Evolutionary conservation across 108 stramenopile genomes (phyloP).

Genomic region (Cyclotella sp.): DNA sequence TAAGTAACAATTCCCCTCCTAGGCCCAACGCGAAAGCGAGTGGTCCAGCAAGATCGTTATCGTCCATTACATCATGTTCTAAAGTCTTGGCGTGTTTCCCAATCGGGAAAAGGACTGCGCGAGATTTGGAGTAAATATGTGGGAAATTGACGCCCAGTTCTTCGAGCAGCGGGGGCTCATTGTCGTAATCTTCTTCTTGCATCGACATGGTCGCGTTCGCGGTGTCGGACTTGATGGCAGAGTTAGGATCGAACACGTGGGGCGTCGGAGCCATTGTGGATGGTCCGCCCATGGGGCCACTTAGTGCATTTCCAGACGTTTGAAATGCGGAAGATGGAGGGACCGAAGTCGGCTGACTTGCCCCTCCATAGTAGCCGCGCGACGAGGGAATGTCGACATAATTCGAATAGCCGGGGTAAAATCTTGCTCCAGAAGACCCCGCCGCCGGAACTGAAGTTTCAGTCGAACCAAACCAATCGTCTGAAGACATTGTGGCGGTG

Average conservation of each 20-base stretch:
- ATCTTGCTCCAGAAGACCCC: background rate
- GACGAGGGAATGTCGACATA: background rate
- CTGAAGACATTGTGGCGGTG: conserved; percentile 10
- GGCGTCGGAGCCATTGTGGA: conserved; percentile 22
- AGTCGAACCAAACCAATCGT: conserved; percentile 9
- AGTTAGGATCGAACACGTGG: conserved; percentile 46
- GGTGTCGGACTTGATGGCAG: conserved; percentile 10
- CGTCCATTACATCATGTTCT: conserved; percentile 56
- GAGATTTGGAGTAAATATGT: conserved; percentile 94
- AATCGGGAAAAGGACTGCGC: conserved; percentile 85
- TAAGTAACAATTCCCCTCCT: conserved; percentile 90
- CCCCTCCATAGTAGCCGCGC: background rate
- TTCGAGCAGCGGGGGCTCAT: conserved; percentile 97
- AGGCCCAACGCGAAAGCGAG: conserved; percentile 88
- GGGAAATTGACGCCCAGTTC: conserved; percentile 96
- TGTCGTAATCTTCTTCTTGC: conserved; percentile 73
- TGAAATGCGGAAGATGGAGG: background rate
- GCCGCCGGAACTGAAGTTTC: background rate
- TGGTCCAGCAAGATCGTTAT: conserved; percentile 97
- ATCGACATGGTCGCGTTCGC: conserved; percentile 7
- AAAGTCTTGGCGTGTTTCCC: conserved; percentile 43
- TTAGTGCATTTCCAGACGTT: conserved; percentile 1
- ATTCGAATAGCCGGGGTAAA: conserved; percentile 1
- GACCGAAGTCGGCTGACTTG: background rate
- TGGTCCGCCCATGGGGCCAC: conserved; percentile 14